Evolutionary conservation across 148 eudicot species (phyloP).

Genomic region (Amaranthus palmeri): DNA sequence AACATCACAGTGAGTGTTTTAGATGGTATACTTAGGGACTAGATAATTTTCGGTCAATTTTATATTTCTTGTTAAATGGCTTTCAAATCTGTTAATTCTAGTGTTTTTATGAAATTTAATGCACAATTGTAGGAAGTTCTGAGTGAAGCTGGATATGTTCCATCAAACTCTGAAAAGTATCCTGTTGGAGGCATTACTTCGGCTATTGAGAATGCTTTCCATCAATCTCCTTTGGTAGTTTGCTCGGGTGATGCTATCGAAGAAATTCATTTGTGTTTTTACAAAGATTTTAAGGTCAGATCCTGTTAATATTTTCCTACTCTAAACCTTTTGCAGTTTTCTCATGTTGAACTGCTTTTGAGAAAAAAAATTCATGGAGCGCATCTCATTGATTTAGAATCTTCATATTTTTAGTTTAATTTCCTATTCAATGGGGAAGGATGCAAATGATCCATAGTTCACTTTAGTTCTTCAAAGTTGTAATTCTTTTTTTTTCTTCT

Average conservation of each 20-base stretch:
- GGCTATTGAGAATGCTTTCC: slow-evolving; percentile 88
- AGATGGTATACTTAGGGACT: not conserved
- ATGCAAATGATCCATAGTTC: not conserved
- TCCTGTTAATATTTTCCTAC: slow-evolving; percentile 1
- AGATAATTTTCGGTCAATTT: not conserved
- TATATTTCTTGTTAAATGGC: not conserved
- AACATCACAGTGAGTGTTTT: slow-evolving; percentile 74
- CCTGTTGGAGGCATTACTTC: slow-evolving; percentile 79
- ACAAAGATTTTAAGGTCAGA: slow-evolving; percentile 81
- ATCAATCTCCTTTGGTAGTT: slow-evolving; percentile 52
- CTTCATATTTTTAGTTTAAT: not conserved
- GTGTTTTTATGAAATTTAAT: not conserved
- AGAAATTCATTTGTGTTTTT: slow-evolving; percentile 77
- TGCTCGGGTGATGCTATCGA: slow-evolving; percentile 69
- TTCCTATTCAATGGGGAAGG: not conserved
- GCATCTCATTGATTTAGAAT: not conserved
- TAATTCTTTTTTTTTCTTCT: no score
- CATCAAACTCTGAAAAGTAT: slow-evolving; percentile 88
- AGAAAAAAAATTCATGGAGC: not conserved
- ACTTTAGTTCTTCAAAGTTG: not conserved
- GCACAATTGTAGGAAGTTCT: slow-evolving; percentile 57
- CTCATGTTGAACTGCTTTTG: not conserved
- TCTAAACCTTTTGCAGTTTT: not conserved
- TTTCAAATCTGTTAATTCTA: no score
- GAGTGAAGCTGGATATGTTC: slow-evolving; percentile 72